phyloP scores from a whole-genome alignment of 2,329 filamentous ascomycete genomes.

The Alternaria angustiovoidea region DNA sequence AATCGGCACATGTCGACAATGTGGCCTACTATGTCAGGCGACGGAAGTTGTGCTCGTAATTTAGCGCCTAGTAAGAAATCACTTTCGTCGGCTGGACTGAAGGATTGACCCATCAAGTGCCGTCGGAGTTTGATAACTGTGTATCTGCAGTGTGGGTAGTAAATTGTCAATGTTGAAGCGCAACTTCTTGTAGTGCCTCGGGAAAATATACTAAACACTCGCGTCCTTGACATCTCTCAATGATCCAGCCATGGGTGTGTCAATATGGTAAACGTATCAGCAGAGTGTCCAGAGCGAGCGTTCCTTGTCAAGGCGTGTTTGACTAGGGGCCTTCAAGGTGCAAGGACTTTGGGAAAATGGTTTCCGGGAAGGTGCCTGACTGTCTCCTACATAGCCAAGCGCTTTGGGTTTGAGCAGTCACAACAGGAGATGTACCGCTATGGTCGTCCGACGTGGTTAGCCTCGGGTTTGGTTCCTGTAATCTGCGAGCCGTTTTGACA shows the following conservation, averaged over 20 bases:
- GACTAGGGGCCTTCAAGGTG: not conserved
- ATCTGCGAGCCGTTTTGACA: constrained; percentile 19
- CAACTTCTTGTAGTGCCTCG: not conserved
- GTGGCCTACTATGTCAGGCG: not conserved
- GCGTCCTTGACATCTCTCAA: not conserved
- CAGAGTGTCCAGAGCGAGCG: not conserved
- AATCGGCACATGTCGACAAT: not conserved
- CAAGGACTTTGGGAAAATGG: not conserved
- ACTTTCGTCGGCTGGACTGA: not conserved
- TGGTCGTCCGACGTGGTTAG: constrained; percentile 14
- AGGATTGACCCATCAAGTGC: not conserved
- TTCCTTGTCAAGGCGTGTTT: not conserved
- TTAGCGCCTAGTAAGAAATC: not conserved
- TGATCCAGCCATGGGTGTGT: not conserved
- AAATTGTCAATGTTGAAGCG: not conserved
- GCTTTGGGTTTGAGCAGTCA: constrained; percentile 11
- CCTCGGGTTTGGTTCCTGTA: constrained; percentile 20
- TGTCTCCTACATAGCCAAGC: constrained; percentile 1
- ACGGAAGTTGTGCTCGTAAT: not conserved
- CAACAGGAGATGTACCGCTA: constrained; percentile 2
- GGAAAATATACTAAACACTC: not conserved
- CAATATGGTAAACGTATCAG: not conserved
- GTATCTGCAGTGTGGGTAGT: too few relatives aligned
- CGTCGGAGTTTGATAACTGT: not conserved
- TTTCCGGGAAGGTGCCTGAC: not conserved